Percentiles rank a stretch among this genome's conserved stretches.
These are phyloP conservation scores for Kwoniella europaea DNA, from an alignment of 768 basidiomycete genomes.

Conservation along the genomic window DNA sequence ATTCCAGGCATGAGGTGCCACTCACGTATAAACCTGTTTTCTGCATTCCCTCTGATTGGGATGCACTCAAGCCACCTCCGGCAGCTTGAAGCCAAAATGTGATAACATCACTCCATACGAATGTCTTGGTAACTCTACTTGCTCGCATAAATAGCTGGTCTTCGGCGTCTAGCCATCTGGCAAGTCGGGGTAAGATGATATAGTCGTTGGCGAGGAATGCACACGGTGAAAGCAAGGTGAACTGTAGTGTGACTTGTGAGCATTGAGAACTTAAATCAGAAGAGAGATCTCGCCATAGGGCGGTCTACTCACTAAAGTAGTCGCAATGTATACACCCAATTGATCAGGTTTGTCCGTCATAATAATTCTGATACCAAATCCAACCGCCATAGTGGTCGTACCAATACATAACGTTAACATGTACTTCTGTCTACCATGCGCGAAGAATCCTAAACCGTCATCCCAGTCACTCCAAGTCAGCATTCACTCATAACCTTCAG, in stretches of 20 bases:
- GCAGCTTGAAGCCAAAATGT: slow-evolving; percentile 70
- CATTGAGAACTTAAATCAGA: too few species aligned
- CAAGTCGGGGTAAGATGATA: slow-evolving; percentile 69
- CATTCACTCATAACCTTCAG: neutral
- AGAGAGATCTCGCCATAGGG: too few species aligned
- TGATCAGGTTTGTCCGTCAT: slow-evolving; percentile 25
- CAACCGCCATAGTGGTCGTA: slow-evolving; percentile 22
- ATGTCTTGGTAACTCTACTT: slow-evolving; percentile 64
- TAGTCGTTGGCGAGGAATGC: slow-evolving; percentile 70
- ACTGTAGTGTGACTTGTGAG: slow-evolving; percentile 10
- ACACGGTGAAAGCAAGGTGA: slow-evolving; percentile 63
- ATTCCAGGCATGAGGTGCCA: too few species aligned
- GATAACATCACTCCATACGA: slow-evolving; percentile 68
- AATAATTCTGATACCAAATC: slow-evolving; percentile 25
- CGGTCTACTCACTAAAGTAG: slow-evolving; percentile 28
- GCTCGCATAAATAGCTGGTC: slow-evolving; percentile 64
- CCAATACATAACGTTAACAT: slow-evolving; percentile 31
- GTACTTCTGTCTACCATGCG: slow-evolving; percentile 22
- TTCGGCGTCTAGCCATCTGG: slow-evolving; percentile 62
- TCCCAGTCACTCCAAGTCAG: neutral
- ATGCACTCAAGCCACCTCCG: slow-evolving; percentile 39
- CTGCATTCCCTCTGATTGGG: slow-evolving; percentile 4
- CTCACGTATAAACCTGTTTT: slow-evolving; percentile 24
- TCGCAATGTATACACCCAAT: slow-evolving; percentile 32
- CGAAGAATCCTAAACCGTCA: slow-evolving; percentile 21